These are phyloP conservation scores for Jatropha multifida DNA, from an alignment of 441 rosid genomes.

Conservation along the genomic window DNA sequence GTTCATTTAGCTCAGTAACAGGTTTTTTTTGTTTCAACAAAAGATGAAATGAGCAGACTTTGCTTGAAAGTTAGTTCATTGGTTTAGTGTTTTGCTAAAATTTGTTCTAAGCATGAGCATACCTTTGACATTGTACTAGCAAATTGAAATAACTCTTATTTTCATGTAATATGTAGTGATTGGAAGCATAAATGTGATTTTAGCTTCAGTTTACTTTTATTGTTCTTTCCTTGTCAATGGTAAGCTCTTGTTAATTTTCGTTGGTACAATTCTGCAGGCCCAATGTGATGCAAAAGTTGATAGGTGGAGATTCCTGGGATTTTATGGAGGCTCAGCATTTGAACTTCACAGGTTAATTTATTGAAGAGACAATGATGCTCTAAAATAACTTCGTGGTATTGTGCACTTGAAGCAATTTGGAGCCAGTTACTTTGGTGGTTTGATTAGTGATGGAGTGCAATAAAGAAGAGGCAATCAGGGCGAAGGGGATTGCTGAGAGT, in stretches of 20 bases:
- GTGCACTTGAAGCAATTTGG: background rate
- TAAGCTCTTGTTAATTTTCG: background rate
- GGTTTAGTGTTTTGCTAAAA: background rate
- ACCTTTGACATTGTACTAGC: background rate
- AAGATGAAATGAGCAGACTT: background rate
- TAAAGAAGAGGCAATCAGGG: conserved; percentile 88
- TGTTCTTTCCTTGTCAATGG: conserved; percentile 2
- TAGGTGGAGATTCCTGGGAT: background rate
- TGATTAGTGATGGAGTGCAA: conserved; percentile 63
- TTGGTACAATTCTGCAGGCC: conserved; percentile 14
- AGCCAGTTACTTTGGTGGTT: background rate
- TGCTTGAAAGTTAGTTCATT: background rate
- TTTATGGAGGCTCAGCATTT: background rate
- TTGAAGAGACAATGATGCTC: background rate
- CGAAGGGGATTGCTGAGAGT: conserved; percentile 62
- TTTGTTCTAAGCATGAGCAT: background rate
- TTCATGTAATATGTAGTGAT: background rate
- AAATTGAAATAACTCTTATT: background rate
- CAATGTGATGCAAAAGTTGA: background rate
- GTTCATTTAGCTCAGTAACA: background rate
- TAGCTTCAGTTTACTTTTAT: background rate
- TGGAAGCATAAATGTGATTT: background rate
- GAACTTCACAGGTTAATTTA: background rate
- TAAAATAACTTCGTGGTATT: background rate
- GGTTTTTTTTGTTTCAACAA: background rate